A percentile compares a stretch with the other conserved stretches of the same genome.
Conservation (phyloP, 306 rosid species). For the Cicer judaicum region DNA sequence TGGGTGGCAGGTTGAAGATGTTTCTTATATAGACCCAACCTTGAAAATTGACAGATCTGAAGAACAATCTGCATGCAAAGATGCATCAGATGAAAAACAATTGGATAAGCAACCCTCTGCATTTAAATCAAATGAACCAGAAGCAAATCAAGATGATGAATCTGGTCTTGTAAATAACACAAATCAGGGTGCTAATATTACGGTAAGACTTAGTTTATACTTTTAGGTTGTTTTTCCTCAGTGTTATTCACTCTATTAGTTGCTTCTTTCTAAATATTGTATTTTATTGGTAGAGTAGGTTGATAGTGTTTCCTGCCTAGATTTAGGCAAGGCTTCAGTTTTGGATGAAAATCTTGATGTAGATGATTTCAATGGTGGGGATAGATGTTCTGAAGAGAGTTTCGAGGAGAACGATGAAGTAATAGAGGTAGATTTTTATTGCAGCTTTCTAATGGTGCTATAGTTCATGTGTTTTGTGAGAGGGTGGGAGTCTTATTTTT, state of each 20-base stretch:
- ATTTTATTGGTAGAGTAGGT: conserved; percentile 57
- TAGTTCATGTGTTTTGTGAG: conserved; percentile 36
- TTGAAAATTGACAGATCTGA: conserved; percentile 44
- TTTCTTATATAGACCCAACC: conserved; percentile 66
- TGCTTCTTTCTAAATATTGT: conserved; percentile 29
- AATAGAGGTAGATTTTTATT: conserved; percentile 47
- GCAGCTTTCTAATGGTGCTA: conserved; percentile 24
- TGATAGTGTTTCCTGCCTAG: conserved; percentile 45
- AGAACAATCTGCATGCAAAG: conserved; percentile 44
- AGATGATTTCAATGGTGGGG: conserved; percentile 45
- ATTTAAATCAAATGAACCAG: conserved; percentile 44
- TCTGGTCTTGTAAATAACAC: conserved; percentile 48
- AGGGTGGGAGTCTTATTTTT: conserved; percentile 37
- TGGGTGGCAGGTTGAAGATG: conserved; percentile 74
- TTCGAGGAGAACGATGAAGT: conserved; percentile 40
- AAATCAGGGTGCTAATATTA: conserved; percentile 40
- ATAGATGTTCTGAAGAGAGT: conserved; percentile 42
- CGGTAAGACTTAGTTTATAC: conserved; percentile 46
- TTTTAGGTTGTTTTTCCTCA: conserved; percentile 24
- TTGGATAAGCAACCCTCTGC: conserved; percentile 47
- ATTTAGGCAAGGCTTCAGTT: conserved; percentile 44
- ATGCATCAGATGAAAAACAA: conserved; percentile 35
- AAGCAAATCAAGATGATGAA: conserved; percentile 46
- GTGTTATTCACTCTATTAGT: conserved; percentile 4
- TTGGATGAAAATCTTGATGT: conserved; percentile 49